phyloP scores from a whole-genome alignment of 192 early-diverging fungal genomes.

The Jimgerdemannia flammicorona region DNA sequence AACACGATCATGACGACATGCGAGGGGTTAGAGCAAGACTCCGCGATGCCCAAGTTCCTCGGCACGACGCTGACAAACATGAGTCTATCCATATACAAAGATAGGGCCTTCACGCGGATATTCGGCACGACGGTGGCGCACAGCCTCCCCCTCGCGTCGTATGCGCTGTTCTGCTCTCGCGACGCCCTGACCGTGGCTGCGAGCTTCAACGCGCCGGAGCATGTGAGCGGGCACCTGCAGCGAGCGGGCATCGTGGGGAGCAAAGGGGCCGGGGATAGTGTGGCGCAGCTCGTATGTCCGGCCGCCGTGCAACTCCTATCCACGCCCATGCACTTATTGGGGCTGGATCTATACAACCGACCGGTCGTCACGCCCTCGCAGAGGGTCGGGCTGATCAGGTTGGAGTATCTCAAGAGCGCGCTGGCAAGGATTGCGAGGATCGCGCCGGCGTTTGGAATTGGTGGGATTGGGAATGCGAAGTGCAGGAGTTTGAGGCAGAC shows the following conservation, averaged over 20 bases:
- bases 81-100: constrained; percentile 39
- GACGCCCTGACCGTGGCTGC: constrained; percentile 40
- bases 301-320: constrained; percentile 34
- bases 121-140: constrained; percentile 29
- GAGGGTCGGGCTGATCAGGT: constrained; percentile 7
- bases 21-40: constrained; percentile 15
- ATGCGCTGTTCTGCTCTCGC: constrained; percentile 32
- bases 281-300: constrained; percentile 35
- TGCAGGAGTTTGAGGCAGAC: background rate
- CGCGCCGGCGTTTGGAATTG: constrained; percentile 43
- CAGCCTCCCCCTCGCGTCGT: constrained; percentile 25
- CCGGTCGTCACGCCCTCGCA: background rate
- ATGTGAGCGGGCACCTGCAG: constrained; percentile 15
- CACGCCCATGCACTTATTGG: constrained; percentile 36
- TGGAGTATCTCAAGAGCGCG: constrained; percentile 33
- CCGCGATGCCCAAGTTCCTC: constrained; percentile 29
- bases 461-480: constrained; percentile 35
- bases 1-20: constrained; percentile 37
- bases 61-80: constrained; percentile 37
- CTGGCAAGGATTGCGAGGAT: constrained; percentile 41
- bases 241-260: background rate
- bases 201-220: constrained; percentile 37
- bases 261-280: background rate
- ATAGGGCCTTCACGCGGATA: constrained; percentile 39
- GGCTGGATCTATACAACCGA: constrained; percentile 45